Evolutionary conservation across 2,329 filamentous ascomycete genomes (phyloP).

Genomic region (Trichoderma asperellum): DNA sequence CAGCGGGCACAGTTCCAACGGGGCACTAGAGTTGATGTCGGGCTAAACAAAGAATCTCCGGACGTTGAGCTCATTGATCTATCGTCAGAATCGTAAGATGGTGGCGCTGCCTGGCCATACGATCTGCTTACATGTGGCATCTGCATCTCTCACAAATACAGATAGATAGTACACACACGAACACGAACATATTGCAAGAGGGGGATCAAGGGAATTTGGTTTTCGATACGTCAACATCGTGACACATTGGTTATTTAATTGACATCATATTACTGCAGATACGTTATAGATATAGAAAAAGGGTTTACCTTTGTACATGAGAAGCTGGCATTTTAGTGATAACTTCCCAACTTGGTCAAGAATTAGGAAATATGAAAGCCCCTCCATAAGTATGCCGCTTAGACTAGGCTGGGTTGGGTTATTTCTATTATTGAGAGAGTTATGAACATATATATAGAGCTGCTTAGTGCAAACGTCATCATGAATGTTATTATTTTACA

Average conservation of each 20-base stretch:
- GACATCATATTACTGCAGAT: neutral
- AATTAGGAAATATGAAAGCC: neutral
- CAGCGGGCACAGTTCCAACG: conserved; percentile 56
- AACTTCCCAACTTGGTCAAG: neutral
- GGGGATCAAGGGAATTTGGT: neutral
- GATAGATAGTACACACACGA: neutral
- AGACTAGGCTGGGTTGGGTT: neutral
- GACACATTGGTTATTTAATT: neutral
- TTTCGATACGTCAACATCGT: neutral
- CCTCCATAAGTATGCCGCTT: neutral
- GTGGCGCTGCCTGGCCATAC: neutral
- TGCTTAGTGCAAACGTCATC: neutral
- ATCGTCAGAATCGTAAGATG: conserved; percentile 10
- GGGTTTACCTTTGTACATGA: neutral
- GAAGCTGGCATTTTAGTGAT: neutral
- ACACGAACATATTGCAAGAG: neutral
- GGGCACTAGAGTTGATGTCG: neutral
- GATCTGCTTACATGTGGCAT: neutral
- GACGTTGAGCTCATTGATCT: conserved; percentile 29
- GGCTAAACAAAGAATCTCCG: neutral
- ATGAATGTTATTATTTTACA: neutral
- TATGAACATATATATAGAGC: neutral
- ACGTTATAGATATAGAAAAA: neutral
- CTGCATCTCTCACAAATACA: neutral
- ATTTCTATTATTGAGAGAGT: neutral